These are phyloP conservation scores for Lasiodiplodia citricola DNA, from an alignment of 2,329 filamentous ascomycete species.

Conservation along the genomic window DNA sequence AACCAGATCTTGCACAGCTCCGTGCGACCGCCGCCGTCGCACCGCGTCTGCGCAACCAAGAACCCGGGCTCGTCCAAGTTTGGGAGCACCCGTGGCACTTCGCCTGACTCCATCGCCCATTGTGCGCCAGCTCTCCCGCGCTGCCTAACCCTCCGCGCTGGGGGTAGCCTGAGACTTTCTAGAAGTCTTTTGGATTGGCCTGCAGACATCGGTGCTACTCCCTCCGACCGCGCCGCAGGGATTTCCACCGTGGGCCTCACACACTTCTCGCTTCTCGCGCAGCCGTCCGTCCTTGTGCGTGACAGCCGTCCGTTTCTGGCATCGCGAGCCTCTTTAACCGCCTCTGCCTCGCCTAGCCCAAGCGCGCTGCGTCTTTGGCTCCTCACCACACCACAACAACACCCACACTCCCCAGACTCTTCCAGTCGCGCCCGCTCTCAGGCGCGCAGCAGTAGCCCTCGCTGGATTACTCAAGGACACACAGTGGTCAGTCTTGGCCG, in stretches of 20 bases:
- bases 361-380: conserved; percentile 1
- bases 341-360: conserved; percentile 17
- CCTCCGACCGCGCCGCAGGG: conserved; percentile 36
- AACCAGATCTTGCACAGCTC: conserved; percentile 39
- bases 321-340: conserved; percentile 27
- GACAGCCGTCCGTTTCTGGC: conserved; percentile 26
- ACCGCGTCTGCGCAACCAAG: conserved; percentile 55
- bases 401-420: neutral
- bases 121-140: conserved; percentile 44
- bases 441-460: conserved; percentile 42
- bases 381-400: conserved; percentile 16
- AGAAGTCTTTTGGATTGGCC: conserved; percentile 49
- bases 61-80: conserved; percentile 45
- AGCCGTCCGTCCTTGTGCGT: conserved; percentile 27
- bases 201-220: conserved; percentile 43
- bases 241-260: conserved; percentile 10
- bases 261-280: conserved; percentile 10
- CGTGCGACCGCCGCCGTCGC: conserved; percentile 47
- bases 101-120: conserved; percentile 43
- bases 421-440: conserved; percentile 24
- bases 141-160: conserved; percentile 34
- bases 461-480: conserved; percentile 55
- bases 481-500: conserved; percentile 57
- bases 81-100: conserved; percentile 39
- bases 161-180: conserved; percentile 48